Evolutionary conservation across 306 rosid genomes (phyloP), one percentile per base, ranked within the genome.

Genomic region (Dalbergia cultrata): DNA sequence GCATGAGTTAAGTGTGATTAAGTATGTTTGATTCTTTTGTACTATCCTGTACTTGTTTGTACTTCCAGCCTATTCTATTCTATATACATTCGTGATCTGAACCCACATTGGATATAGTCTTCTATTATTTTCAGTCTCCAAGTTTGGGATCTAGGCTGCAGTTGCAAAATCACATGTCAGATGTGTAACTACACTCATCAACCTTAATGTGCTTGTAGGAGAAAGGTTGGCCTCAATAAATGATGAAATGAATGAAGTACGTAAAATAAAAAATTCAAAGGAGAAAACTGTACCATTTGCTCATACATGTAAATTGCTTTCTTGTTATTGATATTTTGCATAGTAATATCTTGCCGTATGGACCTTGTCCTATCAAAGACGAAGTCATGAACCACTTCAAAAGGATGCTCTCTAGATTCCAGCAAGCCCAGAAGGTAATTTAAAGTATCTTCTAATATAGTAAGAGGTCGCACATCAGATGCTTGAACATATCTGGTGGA

Each of bases 311-410:
- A 53, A 81, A 93, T 76, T 54, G 89, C 96, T 86, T 86, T 88
- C 35, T 84, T 85, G 56, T 85, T 85, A 63, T 79, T 86, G 74
- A 91, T 89, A 82, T 82, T 84, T 80, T 95, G 99, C 92, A 91
- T 90, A n/a, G 93, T 88, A 61, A 95, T 87, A 87, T 95, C 99
- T 80, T 95, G 99, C 39, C 98, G 87, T 72, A 95, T 89, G 58
- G 99, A 95, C 83, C 99, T 93, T 56, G 94, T 93, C 84, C 99
- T 92, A 84, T 93, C 99, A 66, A 90, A 95, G 43, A 93, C 52
- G 83, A 95, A 93, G 87, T 90, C 98, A 63, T 93, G 94, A 86
- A 91, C 79, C 76, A 88, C 97, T 91, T 91, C 93, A 81, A 93
- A 93, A 9, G 92, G 87, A 76, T 84, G 88, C 35, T 91, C 90